Evolutionary conservation across 1,139 yeast species (phyloP).

Genomic region (Maudiozyma humilis): DNA sequence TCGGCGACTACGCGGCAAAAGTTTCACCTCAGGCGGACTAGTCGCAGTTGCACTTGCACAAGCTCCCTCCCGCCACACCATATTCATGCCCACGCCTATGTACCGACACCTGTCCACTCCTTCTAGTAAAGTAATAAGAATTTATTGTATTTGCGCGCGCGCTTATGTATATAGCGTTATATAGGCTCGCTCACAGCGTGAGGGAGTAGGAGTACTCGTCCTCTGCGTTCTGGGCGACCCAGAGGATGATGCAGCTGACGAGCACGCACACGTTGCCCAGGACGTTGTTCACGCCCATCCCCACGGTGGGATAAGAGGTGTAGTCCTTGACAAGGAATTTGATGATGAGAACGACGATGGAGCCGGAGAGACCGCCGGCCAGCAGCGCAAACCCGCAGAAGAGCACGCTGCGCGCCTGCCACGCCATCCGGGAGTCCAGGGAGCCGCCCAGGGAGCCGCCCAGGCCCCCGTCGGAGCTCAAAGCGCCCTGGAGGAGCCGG

Average conservation of each 20-base stretch:
- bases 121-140: not conserved
- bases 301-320: conserved; percentile 72
- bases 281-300: conserved; percentile 91
- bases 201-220: conserved; percentile 91
- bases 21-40: conserved; percentile 21
- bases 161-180: not conserved
- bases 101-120: not conserved
- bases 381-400: conserved; percentile 86
- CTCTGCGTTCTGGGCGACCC: conserved; percentile 92
- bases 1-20: conserved; percentile 32
- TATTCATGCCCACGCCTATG: too few relatives aligned
- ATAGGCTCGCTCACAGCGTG: conserved; percentile 46
- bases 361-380: conserved; percentile 93
- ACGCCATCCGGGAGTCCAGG: conserved; percentile 48
- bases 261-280: conserved; percentile 71
- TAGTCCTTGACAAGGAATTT: conserved; percentile 75
- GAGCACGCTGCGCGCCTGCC: conserved; percentile 88
- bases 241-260: conserved; percentile 78
- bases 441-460: conserved; percentile 13
- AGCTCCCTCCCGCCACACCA: too few relatives aligned
- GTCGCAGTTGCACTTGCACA: not conserved
- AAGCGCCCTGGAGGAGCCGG: conserved; percentile 53
- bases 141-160: not conserved
- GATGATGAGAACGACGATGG: conserved; percentile 76
- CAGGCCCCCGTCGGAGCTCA: conserved; percentile 27